phyloP scores from a whole-genome alignment of 2,329 filamentous ascomycete species.

The Colletotrichum viniferum region DNA sequence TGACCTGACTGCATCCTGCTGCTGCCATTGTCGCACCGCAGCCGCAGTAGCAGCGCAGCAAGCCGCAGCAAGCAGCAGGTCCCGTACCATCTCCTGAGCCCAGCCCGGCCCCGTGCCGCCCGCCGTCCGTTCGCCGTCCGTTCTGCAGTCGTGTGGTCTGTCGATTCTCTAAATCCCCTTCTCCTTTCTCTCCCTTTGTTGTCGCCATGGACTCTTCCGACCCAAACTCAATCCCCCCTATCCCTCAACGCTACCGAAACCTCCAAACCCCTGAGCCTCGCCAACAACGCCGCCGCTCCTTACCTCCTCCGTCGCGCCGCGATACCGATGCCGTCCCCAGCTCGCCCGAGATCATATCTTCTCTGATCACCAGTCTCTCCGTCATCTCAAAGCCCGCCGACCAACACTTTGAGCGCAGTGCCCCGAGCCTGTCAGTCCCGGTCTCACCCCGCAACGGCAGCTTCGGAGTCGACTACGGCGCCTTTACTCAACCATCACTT shows the following conservation, averaged over 20 bases:
- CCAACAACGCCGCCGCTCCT: slow-evolving; percentile 12
- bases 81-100: slow-evolving; percentile 12
- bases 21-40: slow-evolving; percentile 3
- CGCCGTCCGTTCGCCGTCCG: not conserved
- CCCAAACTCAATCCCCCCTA: slow-evolving; percentile 20
- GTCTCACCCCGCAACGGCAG: slow-evolving; percentile 49
- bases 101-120: not conserved
- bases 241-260: slow-evolving; percentile 22
- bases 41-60: not conserved
- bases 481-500: slow-evolving; percentile 58
- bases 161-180: not conserved
- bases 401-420: slow-evolving; percentile 69
- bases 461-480: slow-evolving; percentile 77
- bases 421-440: slow-evolving; percentile 40
- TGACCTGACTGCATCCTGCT: not conserved
- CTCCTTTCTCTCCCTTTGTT: not conserved
- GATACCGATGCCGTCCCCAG: slow-evolving; percentile 44
- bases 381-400: slow-evolving; percentile 71
- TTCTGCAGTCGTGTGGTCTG: slow-evolving; percentile 14
- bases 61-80: not conserved
- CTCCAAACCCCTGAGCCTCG: slow-evolving; percentile 18
- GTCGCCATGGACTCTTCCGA: slow-evolving; percentile 21
- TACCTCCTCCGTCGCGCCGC: slow-evolving; percentile 22
- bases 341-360: slow-evolving; percentile 73
- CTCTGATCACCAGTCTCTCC: slow-evolving; percentile 71